A percentile compares a stretch with the other conserved stretches of the same genome.
These are phyloP conservation scores for Secale cereale DNA, from an alignment of 176 grass and related monocot species.

Conservation along the genomic window DNA sequence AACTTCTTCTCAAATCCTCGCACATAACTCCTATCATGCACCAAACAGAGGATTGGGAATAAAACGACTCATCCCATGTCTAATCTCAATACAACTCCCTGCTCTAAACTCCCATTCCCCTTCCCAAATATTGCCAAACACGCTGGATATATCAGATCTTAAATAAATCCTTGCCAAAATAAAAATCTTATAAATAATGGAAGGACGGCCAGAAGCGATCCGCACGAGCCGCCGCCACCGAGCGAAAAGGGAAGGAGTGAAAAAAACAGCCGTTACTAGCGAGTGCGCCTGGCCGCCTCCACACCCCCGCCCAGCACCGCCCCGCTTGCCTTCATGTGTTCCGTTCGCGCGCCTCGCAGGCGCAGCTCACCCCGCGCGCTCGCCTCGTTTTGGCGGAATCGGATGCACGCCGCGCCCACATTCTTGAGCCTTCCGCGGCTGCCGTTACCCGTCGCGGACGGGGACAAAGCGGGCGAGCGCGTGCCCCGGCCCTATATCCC, in stretches of 20 bases:
- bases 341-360: neutral
- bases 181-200: neutral
- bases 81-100: no score
- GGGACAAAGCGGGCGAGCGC: neutral
- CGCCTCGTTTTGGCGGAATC: neutral
- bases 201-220: slow-evolving; percentile 20
- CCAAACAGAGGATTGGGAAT: no score
- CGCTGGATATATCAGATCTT: neutral
- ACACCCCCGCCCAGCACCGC: neutral
- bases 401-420: slow-evolving; percentile 9
- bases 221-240: neutral
- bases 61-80: no score
- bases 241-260: neutral
- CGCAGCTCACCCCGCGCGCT: neutral
- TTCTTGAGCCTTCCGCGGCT: slow-evolving; percentile 24
- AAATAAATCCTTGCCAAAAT: no score
- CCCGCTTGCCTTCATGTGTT: slow-evolving; percentile 1
- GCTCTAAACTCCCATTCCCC: no score
- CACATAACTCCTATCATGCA: no score
- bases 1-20: no score
- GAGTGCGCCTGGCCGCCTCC: slow-evolving; percentile 5
- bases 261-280: slow-evolving; percentile 32
- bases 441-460: slow-evolving; percentile 26
- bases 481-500: slow-evolving; percentile 17
- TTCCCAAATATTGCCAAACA: no score